These are phyloP conservation scores for Crucibulum laeve DNA, from an alignment of 768 basidiomycete species.

Conservation along the genomic window DNA sequence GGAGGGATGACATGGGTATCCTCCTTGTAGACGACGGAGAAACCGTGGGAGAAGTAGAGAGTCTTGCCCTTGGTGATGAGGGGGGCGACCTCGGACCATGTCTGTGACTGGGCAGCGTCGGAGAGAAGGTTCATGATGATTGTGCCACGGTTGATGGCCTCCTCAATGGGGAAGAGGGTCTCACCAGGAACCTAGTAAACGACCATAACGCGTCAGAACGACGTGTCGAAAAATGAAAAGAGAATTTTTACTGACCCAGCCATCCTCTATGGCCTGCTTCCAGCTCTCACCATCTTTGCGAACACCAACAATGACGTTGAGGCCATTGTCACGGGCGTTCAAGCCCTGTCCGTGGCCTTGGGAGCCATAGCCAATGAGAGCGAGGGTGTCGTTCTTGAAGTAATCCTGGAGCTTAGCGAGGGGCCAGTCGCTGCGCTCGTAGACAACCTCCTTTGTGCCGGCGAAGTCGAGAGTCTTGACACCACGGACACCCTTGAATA, in stretches of 20 bases:
- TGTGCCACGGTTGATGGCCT: slow-evolving; percentile 92
- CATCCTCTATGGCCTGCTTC: slow-evolving; percentile 92
- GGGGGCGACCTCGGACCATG: slow-evolving; percentile 85
- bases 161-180: slow-evolving; percentile 97
- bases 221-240: slow-evolving; percentile 1
- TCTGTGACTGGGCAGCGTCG: slow-evolving; percentile 97
- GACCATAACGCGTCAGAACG: neutral
- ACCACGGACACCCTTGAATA: slow-evolving; percentile 59
- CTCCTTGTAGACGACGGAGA: slow-evolving; percentile 98
- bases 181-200: slow-evolving; percentile 81
- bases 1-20: slow-evolving; percentile 94
- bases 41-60: slow-evolving; percentile 99
- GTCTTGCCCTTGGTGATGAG: slow-evolving; percentile 99
- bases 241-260: slow-evolving; percentile 64
- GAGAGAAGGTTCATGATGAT: slow-evolving; percentile 99
- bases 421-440: slow-evolving; percentile 98
- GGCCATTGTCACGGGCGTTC: slow-evolving; percentile 98
- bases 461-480: slow-evolving; percentile 97
- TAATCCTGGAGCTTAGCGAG: slow-evolving; percentile 97
- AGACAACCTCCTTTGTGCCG: slow-evolving; percentile 88
- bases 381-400: slow-evolving; percentile 99
- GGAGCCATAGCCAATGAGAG: slow-evolving; percentile 98
- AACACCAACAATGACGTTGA: slow-evolving; percentile 98
- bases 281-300: slow-evolving; percentile 96
- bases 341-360: slow-evolving; percentile 98